Conservation (phyloP, 768 basidiomycete species). For the Tremella fuciformis region DNA sequence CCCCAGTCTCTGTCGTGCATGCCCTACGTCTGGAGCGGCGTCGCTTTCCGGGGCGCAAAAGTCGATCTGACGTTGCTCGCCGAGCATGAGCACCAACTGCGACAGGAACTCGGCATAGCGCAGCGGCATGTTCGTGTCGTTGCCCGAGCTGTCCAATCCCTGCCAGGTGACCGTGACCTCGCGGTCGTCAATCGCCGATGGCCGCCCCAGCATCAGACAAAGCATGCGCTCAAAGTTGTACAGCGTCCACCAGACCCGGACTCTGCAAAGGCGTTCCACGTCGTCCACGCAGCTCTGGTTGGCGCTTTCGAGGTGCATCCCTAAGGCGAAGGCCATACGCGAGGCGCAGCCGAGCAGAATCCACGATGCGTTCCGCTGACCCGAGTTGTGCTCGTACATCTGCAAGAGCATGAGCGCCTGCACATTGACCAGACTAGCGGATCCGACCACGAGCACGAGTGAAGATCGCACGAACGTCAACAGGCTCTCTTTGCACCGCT, state of each 20-base stretch:
- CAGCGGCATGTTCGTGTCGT: no score
- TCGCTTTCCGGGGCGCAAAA: no score
- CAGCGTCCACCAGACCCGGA: background rate
- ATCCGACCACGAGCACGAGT: background rate
- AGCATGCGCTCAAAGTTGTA: conserved; percentile 1
- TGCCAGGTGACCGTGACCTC: no score
- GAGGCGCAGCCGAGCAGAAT: background rate
- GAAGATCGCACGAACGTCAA: conserved; percentile 4
- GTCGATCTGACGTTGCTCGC: no score
- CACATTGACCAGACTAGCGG: conserved; percentile 4
- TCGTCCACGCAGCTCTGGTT: background rate
- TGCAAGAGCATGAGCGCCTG: conserved; percentile 1
- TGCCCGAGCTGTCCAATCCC: no score
- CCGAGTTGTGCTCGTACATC: conserved; percentile 5
- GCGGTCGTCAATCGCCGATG: no score
- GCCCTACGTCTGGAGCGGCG: no score
- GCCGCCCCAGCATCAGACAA: background rate
- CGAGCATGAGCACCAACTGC: no score
- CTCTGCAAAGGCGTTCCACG: background rate
- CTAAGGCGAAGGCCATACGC: conserved; percentile 1
- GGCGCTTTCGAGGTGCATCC: conserved; percentile 2
- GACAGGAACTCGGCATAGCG: no score
- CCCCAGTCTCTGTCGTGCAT: no score
- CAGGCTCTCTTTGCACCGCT: background rate
- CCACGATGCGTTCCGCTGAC: conserved; percentile 4